Percentiles rank a stretch among this genome's conserved stretches.
Evolutionary conservation across 352 stramenopile genomes (phyloP).

Genomic region (Phytophthora vignae): DNA sequence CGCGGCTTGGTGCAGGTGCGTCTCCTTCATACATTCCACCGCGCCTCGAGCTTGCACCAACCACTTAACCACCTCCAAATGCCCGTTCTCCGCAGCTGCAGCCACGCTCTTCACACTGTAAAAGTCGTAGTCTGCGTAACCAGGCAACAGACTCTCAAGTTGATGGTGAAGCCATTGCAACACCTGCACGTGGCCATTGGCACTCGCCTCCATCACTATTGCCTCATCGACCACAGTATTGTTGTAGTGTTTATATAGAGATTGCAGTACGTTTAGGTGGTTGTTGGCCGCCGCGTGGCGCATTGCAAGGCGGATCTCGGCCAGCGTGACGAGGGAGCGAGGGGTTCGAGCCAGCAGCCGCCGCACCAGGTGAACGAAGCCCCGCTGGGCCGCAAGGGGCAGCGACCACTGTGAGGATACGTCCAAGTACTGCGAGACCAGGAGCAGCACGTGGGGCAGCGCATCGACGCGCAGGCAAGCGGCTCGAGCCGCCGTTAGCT

Average conservation of each 20-base stretch:
- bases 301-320: slow-evolving; percentile 31
- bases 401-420: slow-evolving; percentile 32
- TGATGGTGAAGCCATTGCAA: slow-evolving; percentile 25
- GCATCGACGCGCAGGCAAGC: slow-evolving; percentile 29
- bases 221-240: slow-evolving; percentile 19
- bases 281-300: slow-evolving; percentile 22
- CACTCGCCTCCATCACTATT: slow-evolving; percentile 19
- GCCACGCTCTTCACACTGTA: slow-evolving; percentile 18
- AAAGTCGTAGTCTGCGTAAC: slow-evolving; percentile 16
- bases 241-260: slow-evolving; percentile 14
- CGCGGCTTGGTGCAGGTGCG: slow-evolving; percentile 33
- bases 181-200: slow-evolving; percentile 28
- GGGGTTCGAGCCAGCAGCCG: slow-evolving; percentile 7
- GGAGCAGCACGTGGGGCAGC: slow-evolving; percentile 20
- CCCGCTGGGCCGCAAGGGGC: slow-evolving; percentile 9
- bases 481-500: slow-evolving; percentile 15
- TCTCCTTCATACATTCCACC: slow-evolving; percentile 3
- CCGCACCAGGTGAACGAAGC: slow-evolving; percentile 30
- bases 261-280: slow-evolving; percentile 24
- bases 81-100: slow-evolving; percentile 30
- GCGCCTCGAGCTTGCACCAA: slow-evolving; percentile 14
- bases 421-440: slow-evolving; percentile 33
- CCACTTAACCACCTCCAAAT: slow-evolving; percentile 42
- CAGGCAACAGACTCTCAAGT: slow-evolving; percentile 17
- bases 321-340: slow-evolving; percentile 17